Evolutionary conservation across 345 rosid species (phyloP).

Genomic region (Acer campestre): DNA sequence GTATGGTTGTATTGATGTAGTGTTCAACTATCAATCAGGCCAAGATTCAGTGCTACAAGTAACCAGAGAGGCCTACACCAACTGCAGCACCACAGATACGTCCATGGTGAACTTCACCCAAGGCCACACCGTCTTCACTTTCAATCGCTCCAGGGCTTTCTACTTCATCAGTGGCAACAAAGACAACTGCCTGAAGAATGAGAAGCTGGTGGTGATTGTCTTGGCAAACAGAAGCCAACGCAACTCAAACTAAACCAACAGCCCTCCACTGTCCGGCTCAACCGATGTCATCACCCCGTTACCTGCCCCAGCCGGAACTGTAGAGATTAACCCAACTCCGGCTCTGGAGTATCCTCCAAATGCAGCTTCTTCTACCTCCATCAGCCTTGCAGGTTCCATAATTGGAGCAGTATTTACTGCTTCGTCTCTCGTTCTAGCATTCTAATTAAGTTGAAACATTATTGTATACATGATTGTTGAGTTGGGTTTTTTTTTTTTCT

Average conservation of each 20-base stretch:
- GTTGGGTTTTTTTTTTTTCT: too few species aligned
- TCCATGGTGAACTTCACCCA: conserved; percentile 38
- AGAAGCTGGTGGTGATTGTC: conserved; percentile 64
- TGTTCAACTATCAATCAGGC: conserved; percentile 51
- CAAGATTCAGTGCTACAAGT: conserved; percentile 79
- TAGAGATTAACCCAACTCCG: conserved; percentile 51
- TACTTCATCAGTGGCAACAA: conserved; percentile 82
- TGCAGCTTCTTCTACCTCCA: conserved; percentile 42
- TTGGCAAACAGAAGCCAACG: conserved; percentile 62
- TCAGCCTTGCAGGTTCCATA: conserved; percentile 27
- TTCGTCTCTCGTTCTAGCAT: conserved; percentile 49
- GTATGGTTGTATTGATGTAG: conserved; percentile 36
- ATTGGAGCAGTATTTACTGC: conserved; percentile 50
- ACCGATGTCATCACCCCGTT: conserved; percentile 24
- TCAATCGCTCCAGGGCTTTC: conserved; percentile 58
- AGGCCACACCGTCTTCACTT: conserved; percentile 59
- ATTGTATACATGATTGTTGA: too few species aligned
- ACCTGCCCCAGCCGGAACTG: conserved; percentile 47
- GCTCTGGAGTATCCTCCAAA: conserved; percentile 44
- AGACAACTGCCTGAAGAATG: conserved; percentile 65
- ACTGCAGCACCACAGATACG: conserved; percentile 47
- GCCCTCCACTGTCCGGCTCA: conserved; percentile 24
- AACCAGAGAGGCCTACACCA: conserved; percentile 51
- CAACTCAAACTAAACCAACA: conserved; percentile 25
- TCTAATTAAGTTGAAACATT: neutral